Base-by-base conservation (phyloP, 164 flowering plant species). In the Chloranthus sessilifolius region DNA sequence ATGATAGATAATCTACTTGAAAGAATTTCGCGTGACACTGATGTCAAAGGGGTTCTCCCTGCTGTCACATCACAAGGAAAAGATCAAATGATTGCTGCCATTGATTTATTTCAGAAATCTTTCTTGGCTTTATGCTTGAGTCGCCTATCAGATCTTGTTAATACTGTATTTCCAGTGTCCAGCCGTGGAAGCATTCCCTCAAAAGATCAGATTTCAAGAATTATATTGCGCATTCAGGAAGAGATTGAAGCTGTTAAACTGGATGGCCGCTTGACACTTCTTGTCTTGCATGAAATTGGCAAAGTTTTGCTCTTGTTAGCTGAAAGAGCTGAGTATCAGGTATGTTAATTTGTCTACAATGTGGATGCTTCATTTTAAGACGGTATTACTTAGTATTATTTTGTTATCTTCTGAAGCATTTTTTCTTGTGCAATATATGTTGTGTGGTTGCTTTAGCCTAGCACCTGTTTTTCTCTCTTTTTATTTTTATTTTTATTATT, bases 251-350 rank as follows among this genome's bases (percentile, higher is more conserved):
- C 91, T 55, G 96, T 92, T 51, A 85, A 85, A 56, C 53, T 73
- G 43, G 87, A 88, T 68, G 95, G 76, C 3, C 91, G 69, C 48
- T 73, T 92, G 74, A 92, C 95, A 41, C 89, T 92, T 58, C 84
- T 83, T 55, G 96, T 88, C 36, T 63, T 88, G 73, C 91, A 73
- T 38, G 87, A 77, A 68, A 83, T 86, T 65, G 71, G 77, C 63
- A 92, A 88, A 73, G 88, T 74, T 50, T 64, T 92, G 62, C 73
- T 69, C 47, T 75, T 82, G 24, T 73, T 92, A 38, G 88, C 94
- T 11, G 64, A 88, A 72, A 79, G 87, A 64, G 88, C 88, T 68
- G 98, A 92, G 66, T 85, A 74, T 66, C 98, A 92, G 95, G 98
- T 92, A 79, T 15, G 6, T 25, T 36, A 38, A 35, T 41, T 34